A percentile compares a stretch with the other conserved stretches of the same genome.
Conservation (phyloP, 306 rosid species). For the Begonia masoniana region DNA sequence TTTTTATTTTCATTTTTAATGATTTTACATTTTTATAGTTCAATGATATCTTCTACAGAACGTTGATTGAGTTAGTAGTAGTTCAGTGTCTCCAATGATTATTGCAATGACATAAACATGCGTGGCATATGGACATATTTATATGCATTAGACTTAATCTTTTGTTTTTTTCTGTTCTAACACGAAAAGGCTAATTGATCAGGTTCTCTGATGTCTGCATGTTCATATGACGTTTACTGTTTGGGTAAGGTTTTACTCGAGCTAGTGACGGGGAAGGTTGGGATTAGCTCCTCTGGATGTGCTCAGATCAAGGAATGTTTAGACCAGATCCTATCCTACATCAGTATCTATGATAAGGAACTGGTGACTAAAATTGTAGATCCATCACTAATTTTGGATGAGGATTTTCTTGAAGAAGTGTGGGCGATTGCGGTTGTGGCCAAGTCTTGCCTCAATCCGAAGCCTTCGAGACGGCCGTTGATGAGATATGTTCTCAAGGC, state of each 20-base stretch:
- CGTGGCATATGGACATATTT: too few species aligned
- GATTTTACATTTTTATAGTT: not conserved
- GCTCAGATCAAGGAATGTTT: conserved; percentile 47
- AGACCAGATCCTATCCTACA: conserved; percentile 46
- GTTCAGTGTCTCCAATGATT: too few species aligned
- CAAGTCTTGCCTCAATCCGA: conserved; percentile 82
- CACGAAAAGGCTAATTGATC: not conserved
- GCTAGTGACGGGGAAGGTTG: conserved; percentile 75
- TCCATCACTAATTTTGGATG: conserved; percentile 67
- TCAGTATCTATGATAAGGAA: conserved; percentile 76
- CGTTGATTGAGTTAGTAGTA: too few species aligned
- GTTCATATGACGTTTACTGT: conserved; percentile 86
- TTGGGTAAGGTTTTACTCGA: conserved; percentile 91
- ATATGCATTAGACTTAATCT: too few species aligned
- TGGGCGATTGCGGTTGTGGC: conserved; percentile 97
- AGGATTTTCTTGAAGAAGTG: conserved; percentile 89
- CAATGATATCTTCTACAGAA: too few species aligned
- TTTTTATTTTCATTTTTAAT: not conserved
- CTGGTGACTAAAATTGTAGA: conserved; percentile 71
- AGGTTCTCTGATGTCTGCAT: conserved; percentile 56
- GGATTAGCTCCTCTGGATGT: conserved; percentile 62
- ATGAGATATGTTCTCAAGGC: conserved; percentile 89
- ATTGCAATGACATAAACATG: too few species aligned
- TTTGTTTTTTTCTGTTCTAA: too few species aligned
- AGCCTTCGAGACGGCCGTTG: conserved; percentile 72